Evolutionary conservation across 176 grass and related monocot species (phyloP).

Genomic region (Tuctoria greenei): DNA sequence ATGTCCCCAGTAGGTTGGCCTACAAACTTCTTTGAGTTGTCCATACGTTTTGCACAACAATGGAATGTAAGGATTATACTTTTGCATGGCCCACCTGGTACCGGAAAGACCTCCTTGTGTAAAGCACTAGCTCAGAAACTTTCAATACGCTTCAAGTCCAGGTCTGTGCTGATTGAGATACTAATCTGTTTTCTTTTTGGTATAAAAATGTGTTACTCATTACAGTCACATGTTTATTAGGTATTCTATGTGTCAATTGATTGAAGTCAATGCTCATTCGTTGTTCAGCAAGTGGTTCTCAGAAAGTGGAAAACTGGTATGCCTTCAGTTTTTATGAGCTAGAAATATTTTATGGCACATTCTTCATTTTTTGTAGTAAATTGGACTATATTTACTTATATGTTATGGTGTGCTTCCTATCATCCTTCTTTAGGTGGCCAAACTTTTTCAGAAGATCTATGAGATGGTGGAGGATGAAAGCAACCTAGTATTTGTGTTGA

Average conservation of each 20-base stretch:
- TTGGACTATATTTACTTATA: slow-evolving; percentile 23
- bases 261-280: slow-evolving; percentile 99
- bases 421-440: slow-evolving; percentile 71
- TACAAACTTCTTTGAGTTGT: slow-evolving; percentile 12
- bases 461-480: slow-evolving; percentile 99
- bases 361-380: neutral
- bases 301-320: slow-evolving; percentile 99
- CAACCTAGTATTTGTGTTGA: slow-evolving; percentile 94
- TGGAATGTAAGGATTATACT: slow-evolving; percentile 95
- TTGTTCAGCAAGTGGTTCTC: slow-evolving; percentile 99
- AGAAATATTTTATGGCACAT: slow-evolving; percentile 7
- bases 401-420: slow-evolving; percentile 24
- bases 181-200: too few species aligned
- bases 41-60: slow-evolving; percentile 16
- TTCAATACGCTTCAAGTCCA: too few species aligned
- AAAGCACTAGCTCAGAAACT: slow-evolving; percentile 99
- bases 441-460: slow-evolving; percentile 99
- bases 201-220: slow-evolving; percentile 24
- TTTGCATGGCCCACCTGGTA: slow-evolving; percentile 98
- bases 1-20: too few species aligned
- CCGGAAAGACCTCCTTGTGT: slow-evolving; percentile 97
- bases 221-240: slow-evolving; percentile 43
- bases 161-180: too few species aligned
- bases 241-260: slow-evolving; percentile 87
- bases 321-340: slow-evolving; percentile 6